Evolutionary conservation across 129 eudicot species (phyloP).

Genomic region (Deinandra increscens): DNA sequence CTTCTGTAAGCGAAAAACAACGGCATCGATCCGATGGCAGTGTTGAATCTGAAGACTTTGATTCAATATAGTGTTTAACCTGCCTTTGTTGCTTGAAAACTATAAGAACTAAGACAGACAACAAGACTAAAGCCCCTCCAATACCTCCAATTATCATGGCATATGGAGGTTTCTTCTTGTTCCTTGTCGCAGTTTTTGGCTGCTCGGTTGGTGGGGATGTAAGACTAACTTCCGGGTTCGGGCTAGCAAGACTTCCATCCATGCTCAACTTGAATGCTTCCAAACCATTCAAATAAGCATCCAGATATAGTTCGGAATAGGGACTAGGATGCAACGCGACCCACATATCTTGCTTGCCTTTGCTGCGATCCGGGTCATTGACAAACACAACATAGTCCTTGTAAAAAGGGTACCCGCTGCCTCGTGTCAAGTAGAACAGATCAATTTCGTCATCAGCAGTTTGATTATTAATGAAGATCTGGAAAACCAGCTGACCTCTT

Average conservation of each 20-base stretch:
- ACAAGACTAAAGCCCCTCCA: slow-evolving; percentile 23
- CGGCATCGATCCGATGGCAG: slow-evolving; percentile 47
- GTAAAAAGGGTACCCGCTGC: slow-evolving; percentile 28
- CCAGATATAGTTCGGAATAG: not conserved
- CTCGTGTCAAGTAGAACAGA: not conserved
- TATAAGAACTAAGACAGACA: slow-evolving; percentile 27
- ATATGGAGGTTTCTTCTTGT: not conserved
- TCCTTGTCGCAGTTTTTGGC: not conserved
- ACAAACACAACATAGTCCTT: slow-evolving; percentile 36
- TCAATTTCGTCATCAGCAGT: slow-evolving; percentile 33
- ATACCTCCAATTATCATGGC: slow-evolving; percentile 33
- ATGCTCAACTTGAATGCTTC: slow-evolving; percentile 46
- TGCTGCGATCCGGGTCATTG: not conserved
- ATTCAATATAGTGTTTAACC: slow-evolving; percentile 24
- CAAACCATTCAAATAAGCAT: slow-evolving; percentile 43
- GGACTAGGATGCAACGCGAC: slow-evolving; percentile 19
- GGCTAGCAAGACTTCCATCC: slow-evolving; percentile 26
- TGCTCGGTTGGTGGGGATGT: not conserved
- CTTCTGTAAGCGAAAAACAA: slow-evolving; percentile 37
- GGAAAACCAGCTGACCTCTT: slow-evolving; percentile 11
- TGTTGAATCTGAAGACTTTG: too few species aligned
- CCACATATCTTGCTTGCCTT: slow-evolving; percentile 29
- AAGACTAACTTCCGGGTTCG: slow-evolving; percentile 32
- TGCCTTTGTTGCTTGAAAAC: slow-evolving; percentile 22
- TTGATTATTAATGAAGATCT: slow-evolving; percentile 33